Evolutionary conservation across 148 eudicot genomes (phyloP).

Genomic region (Oxyria digyna): DNA sequence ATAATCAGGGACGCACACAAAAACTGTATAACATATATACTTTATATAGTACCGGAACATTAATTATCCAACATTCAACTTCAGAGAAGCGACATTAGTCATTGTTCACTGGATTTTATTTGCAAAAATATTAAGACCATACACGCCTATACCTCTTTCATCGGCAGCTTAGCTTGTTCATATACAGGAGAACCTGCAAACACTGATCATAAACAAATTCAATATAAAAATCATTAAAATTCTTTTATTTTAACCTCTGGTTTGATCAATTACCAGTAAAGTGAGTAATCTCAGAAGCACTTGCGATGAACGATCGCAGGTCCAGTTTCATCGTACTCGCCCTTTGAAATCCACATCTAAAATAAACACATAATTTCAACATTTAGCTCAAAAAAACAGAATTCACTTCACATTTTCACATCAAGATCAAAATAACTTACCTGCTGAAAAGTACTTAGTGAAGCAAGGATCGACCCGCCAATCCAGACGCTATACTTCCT

Average conservation of each 20-base stretch:
- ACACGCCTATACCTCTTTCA: background rate
- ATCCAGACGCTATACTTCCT: constrained; percentile 11
- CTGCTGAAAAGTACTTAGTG: constrained; percentile 11
- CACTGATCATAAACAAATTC: background rate
- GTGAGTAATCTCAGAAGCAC: constrained; percentile 7
- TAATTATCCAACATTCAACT: background rate
- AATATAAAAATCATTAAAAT: no score
- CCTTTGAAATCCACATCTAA: constrained; percentile 9
- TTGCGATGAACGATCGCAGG: constrained; percentile 9
- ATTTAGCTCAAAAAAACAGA: background rate
- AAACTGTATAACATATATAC: no score
- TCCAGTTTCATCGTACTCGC: constrained; percentile 5
- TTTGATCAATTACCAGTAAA: background rate
- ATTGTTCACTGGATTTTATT: background rate
- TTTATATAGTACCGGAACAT: background rate
- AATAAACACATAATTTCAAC: background rate
- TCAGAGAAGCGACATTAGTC: background rate
- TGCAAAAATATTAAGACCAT: background rate
- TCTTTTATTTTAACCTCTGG: no score
- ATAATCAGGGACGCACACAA: no score
- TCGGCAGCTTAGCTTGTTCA: background rate
- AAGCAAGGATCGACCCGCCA: constrained; percentile 9
- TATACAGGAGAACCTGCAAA: background rate
- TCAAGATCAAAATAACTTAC: background rate
- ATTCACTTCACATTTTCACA: no score